These are phyloP conservation scores for Botryotinia globosa DNA, from an alignment of 2,329 filamentous ascomycete species.

Conservation along the genomic window DNA sequence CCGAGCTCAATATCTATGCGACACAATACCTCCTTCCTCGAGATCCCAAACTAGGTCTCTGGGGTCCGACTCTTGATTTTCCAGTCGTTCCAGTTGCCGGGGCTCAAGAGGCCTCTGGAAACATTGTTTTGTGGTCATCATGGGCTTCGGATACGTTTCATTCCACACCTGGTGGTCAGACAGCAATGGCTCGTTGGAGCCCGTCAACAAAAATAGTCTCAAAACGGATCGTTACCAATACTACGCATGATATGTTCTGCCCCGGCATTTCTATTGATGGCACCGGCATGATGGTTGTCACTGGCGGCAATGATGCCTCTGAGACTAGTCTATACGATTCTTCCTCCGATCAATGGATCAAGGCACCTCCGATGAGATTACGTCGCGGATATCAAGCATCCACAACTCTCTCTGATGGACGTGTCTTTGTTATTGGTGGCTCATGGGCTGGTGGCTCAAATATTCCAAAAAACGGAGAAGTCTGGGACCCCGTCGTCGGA, in stretches of 20 bases:
- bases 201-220: background rate
- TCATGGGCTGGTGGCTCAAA: background rate
- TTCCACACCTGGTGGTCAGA: conserved; percentile 4
- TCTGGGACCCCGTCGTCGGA: background rate
- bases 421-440: conserved; percentile 7
- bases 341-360: conserved; percentile 6
- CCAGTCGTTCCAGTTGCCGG: conserved; percentile 12
- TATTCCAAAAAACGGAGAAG: conserved; percentile 1
- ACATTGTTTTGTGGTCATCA: conserved; percentile 8
- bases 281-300: conserved; percentile 10
- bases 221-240: conserved; percentile 7
- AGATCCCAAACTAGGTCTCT: conserved; percentile 1
- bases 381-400: conserved; percentile 14
- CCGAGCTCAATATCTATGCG: conserved; percentile 9
- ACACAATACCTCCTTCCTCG: conserved; percentile 4
- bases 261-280: conserved; percentile 10
- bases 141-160: conserved; percentile 9
- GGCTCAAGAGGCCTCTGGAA: conserved; percentile 12
- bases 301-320: conserved; percentile 9
- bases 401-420: conserved; percentile 12
- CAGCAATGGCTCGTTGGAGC: conserved; percentile 6
- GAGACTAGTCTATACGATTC: conserved; percentile 9
- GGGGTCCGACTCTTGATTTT: conserved; percentile 7
- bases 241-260: conserved; percentile 14
- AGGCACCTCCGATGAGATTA: background rate